A percentile compares a stretch with the other conserved stretches of the same genome.
These are phyloP conservation scores for Salvia hispanica DNA, from an alignment of 257 asterid genomes.

Conservation along the genomic window DNA sequence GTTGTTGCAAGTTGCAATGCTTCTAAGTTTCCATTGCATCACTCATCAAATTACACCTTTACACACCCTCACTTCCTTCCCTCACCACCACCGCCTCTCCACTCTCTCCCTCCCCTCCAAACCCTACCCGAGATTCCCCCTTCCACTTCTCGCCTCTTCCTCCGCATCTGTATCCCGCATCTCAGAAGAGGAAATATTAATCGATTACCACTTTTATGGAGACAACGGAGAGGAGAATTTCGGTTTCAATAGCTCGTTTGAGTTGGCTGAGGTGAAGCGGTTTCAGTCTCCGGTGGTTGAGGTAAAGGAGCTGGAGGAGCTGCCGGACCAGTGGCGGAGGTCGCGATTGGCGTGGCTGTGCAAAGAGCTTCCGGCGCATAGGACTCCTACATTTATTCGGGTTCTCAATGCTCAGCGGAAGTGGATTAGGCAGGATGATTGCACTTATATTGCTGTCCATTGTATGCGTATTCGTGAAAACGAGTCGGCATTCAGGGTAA, in stretches of 20 bases:
- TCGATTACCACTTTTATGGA: constrained; percentile 29
- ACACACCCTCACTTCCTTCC: constrained; percentile 27
- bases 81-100: constrained; percentile 36
- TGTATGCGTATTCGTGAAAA: constrained; percentile 84
- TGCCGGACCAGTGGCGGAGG: constrained; percentile 96
- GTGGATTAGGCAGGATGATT: constrained; percentile 90
- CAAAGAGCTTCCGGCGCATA: constrained; percentile 89
- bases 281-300: constrained; percentile 63
- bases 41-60: constrained; percentile 24
- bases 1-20: constrained; percentile 48
- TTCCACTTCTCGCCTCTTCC: constrained; percentile 29
- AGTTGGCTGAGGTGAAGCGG: constrained; percentile 57
- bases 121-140: constrained; percentile 32
- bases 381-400: constrained; percentile 57
- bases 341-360: constrained; percentile 95
- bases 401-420: constrained; percentile 85
- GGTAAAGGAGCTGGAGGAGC: constrained; percentile 76
- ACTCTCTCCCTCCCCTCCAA: constrained; percentile 22
- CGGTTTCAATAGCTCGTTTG: constrained; percentile 58
- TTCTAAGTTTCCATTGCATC: constrained; percentile 40
- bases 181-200: constrained; percentile 26
- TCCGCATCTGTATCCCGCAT: constrained; percentile 34
- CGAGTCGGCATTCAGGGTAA: constrained; percentile 76
- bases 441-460: constrained; percentile 64
- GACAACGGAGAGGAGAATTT: constrained; percentile 39